Percentiles rank a stretch among this genome's conserved stretches.
Evolutionary conservation across 2,329 filamentous ascomycete genomes (phyloP).

Genomic region (Aureobasidium sp.): DNA sequence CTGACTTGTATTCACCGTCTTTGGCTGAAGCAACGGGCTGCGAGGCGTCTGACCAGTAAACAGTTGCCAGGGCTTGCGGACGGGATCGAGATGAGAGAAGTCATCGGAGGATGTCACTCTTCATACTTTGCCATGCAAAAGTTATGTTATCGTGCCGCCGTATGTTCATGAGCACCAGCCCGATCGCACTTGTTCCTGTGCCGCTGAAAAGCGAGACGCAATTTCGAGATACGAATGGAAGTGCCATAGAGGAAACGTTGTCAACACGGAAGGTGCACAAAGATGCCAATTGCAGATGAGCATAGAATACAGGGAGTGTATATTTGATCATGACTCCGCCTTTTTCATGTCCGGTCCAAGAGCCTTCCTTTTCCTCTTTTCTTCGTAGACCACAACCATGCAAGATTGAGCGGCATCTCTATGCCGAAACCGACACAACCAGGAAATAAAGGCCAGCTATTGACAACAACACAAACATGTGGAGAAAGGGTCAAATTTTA

Average conservation of each 20-base stretch:
- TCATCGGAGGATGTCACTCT: neutral
- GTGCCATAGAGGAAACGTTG: neutral
- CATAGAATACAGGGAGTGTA: slow-evolving; percentile 3
- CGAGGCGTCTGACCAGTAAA: neutral
- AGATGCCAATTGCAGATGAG: slow-evolving; percentile 2
- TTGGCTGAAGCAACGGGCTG: neutral
- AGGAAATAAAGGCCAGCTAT: slow-evolving; percentile 3
- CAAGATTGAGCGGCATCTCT: neutral
- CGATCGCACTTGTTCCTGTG: neutral
- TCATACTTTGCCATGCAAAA: neutral
- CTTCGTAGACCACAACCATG: slow-evolving; percentile 4
- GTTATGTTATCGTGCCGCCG: neutral
- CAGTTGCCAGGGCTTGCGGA: neutral
- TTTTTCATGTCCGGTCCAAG: neutral
- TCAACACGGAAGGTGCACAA: neutral
- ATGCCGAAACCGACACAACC: neutral
- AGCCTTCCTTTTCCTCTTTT: slow-evolving; percentile 4
- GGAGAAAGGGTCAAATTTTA: slow-evolving; percentile 9
- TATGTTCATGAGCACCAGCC: neutral
- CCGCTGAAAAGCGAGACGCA: neutral
- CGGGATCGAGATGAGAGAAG: neutral
- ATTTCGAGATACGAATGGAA: neutral
- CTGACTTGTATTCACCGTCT: neutral
- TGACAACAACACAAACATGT: neutral
- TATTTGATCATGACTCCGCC: slow-evolving; percentile 10